These are phyloP conservation scores for Corylus americana DNA, from an alignment of 306 rosid species.

Conservation along the genomic window DNA sequence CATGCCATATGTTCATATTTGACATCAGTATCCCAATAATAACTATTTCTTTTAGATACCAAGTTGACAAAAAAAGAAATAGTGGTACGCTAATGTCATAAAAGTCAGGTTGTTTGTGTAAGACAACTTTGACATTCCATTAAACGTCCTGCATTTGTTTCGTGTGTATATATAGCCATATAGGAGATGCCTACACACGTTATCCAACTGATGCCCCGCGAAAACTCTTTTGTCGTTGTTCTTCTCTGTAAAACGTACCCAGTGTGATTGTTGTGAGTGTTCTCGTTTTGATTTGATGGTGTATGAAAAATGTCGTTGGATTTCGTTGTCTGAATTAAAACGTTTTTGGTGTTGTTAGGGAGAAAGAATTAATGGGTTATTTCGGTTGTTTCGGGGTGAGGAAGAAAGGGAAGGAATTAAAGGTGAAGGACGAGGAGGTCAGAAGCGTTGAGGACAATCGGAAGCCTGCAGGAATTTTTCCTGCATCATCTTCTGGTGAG, in stretches of 20 bases:
- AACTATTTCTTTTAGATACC: too few relatives aligned
- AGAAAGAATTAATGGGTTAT: slow-evolving; percentile 21
- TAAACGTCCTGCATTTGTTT: background rate
- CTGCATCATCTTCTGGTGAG: background rate
- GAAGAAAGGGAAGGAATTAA: background rate
- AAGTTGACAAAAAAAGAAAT: too few relatives aligned
- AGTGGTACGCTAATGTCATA: too few relatives aligned
- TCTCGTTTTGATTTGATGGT: background rate
- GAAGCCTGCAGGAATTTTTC: background rate
- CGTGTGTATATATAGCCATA: background rate
- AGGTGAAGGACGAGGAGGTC: background rate
- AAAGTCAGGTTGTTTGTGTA: too few relatives aligned
- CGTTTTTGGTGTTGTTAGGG: slow-evolving; percentile 16
- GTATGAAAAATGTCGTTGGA: background rate
- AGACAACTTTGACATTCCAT: too few relatives aligned
- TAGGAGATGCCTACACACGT: background rate
- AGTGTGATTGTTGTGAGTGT: slow-evolving; percentile 8
- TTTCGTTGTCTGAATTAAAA: background rate
- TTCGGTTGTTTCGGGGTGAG: slow-evolving; percentile 35
- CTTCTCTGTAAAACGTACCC: background rate
- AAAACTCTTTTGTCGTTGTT: background rate
- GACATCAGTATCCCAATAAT: background rate
- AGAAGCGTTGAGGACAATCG: background rate
- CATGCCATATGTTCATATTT: too few relatives aligned
- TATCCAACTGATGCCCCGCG: background rate